Base-by-base conservation (phyloP, 192 early-diverging fungal species). In the Glomus cerebriforme region DNA sequence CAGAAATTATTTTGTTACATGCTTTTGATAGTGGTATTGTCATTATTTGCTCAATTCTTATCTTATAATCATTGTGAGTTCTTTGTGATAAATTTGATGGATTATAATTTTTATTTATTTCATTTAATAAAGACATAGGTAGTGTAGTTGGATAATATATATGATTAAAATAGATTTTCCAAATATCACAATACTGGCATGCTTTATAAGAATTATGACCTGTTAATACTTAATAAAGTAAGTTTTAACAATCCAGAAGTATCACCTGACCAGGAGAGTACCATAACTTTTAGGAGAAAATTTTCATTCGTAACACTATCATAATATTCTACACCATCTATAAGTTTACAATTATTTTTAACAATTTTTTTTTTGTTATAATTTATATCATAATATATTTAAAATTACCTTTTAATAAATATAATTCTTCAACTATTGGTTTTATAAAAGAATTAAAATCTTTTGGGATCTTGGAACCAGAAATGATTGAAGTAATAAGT, bases 391-490 rank as follows among this genome's bases (percentile, higher is more conserved):
- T 43, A 43, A 43, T 1, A 10, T 43, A 43, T 12, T 12, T 43
- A 43, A 43, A 43, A 12, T 43, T 43, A 43, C 39, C 39, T 12
- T 68, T 17, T 68, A 68, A 68, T 37, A 19, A 2, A 15, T 12
- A 13, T 67, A 68, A 31, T 68, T 68, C 66, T 37, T 26, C 17
- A 32, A 68, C 19, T 31, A 31, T 31, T 3, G 66, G 66, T 35
- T 13, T 31, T 22, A 68, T 31, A 17, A 68, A 68, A 35, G 66
- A 68, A 31, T 68, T 68, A 31, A 68, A 31, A n/a, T 68, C 34
- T 68, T 68, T 68, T 5, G 34, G 66, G 15, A 2, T 22, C n/a
- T 68, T 68, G 19, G 66, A 22, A 15, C 29, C 66, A 31, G 34
- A 22, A 7, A 68, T 68, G 17, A 34, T 68, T 8, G 66, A 31